Evolutionary conservation across 164 flowering plant species (phyloP).

Genomic region (Nymphaea colorata): DNA sequence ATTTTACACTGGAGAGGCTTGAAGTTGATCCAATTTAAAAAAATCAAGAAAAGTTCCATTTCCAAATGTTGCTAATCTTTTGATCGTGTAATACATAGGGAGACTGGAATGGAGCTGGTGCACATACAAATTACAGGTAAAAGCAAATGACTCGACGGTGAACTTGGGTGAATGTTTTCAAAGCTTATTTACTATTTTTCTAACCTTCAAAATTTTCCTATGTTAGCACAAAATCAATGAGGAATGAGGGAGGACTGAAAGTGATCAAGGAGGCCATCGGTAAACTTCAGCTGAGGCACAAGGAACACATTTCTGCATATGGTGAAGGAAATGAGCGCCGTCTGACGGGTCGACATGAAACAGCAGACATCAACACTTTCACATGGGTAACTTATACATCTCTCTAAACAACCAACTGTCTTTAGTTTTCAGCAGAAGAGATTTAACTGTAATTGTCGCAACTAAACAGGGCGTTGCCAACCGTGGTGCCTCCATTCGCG

Average conservation of each 20-base stretch:
- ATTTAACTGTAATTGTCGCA: neutral
- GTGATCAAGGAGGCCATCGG: conserved; percentile 77
- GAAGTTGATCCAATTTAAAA: too few species aligned
- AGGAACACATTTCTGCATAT: conserved; percentile 84
- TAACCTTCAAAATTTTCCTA: neutral
- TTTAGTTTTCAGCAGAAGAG: too few species aligned
- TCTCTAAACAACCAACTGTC: neutral
- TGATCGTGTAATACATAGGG: conserved; percentile 29
- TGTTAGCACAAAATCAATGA: conserved; percentile 76
- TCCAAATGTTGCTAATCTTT: neutral
- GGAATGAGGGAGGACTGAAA: conserved; percentile 63
- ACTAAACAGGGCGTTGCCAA: conserved; percentile 23
- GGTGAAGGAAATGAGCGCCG: conserved; percentile 31
- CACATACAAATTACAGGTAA: conserved; percentile 90
- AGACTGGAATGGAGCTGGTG: conserved; percentile 97
- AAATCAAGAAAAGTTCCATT: too few species aligned
- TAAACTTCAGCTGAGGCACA: conserved; percentile 65
- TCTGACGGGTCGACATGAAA: conserved; percentile 28
- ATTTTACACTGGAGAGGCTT: too few species aligned
- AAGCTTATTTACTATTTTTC: neutral
- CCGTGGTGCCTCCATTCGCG: conserved; percentile 27
- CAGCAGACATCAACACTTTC: conserved; percentile 27
- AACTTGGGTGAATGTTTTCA: neutral
- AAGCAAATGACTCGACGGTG: neutral
- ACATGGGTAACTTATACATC: conserved; percentile 15